Conservation (phyloP, 2,329 filamentous ascomycete species). For the Lachnellula hyalina region DNA sequence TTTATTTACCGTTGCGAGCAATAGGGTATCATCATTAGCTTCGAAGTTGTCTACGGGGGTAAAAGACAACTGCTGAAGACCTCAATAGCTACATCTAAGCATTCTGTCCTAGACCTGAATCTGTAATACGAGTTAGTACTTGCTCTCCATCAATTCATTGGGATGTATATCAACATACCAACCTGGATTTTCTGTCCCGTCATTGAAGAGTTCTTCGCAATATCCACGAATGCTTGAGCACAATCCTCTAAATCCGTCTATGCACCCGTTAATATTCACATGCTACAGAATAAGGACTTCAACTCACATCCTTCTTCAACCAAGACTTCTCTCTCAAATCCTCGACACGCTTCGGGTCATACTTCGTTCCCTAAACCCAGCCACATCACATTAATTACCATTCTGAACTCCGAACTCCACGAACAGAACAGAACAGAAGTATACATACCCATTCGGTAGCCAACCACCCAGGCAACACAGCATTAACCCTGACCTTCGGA, state of each 20-base stretch:
- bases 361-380: slow-evolving; percentile 42
- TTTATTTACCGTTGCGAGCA: too few relatives aligned
- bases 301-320: slow-evolving; percentile 50
- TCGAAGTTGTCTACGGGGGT: too few relatives aligned
- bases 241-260: slow-evolving; percentile 48
- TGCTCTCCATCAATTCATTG: not conserved
- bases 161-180: slow-evolving; percentile 19
- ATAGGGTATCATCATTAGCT: too few relatives aligned
- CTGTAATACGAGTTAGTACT: slow-evolving; percentile 4
- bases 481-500: slow-evolving; percentile 58
- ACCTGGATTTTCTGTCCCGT: slow-evolving; percentile 31
- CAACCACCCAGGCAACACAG: slow-evolving; percentile 58
- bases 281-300: not conserved
- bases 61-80: too few relatives aligned
- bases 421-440: too few relatives aligned
- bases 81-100: not conserved
- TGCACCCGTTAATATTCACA: not conserved
- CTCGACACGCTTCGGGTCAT: slow-evolving; percentile 46
- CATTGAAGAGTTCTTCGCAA: slow-evolving; percentile 43
- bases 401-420: too few relatives aligned
- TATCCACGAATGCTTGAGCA: slow-evolving; percentile 48
- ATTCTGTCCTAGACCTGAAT: slow-evolving; percentile 14
- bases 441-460: slow-evolving; percentile 55
- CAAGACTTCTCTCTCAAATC: slow-evolving; percentile 43
- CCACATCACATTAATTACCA: not conserved